Evolutionary conservation across 2,329 filamentous ascomycete species (phyloP), one percentile per base, ranked within the genome.

Genomic region (Fusarium sacchari): DNA sequence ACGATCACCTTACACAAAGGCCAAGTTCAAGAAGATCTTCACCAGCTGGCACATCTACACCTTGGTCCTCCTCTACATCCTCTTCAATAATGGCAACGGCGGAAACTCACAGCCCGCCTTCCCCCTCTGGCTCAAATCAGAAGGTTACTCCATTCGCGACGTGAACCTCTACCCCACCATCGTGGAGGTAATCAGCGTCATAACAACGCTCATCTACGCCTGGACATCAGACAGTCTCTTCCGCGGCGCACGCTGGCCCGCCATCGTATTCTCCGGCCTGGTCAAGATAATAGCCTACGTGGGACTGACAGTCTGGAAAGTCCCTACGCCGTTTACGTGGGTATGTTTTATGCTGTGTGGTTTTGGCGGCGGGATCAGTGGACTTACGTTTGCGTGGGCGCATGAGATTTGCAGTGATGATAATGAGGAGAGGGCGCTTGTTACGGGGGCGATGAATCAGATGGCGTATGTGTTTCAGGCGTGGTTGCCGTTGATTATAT

Each of bases 401-500:
- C 84, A 87, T 64, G 86, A 88, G 77, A 86, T 87, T 34, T 87
- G 85, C 70, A 82, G 80, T 42, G 84, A 82, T 17, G 85, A 87
- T 60, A 87, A 90, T 59, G 91, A 93, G 76, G 91, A 93, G 81
- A 83, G 91, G 15, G 91, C 91, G 0, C 82, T 94, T 7, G 90
- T 93, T 0, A 87, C 91, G 1, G 91, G 85, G 0, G 82, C 85
- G n/a, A 93, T 93, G 90, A 93, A 93, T 64, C 87, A 91, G 77
- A 87, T 93, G 82, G 91, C 91, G 0, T 93, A 93, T 66, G 90
- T 93, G 3, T 81, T 94, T 50, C 90, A 93, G 76, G 90, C 91
- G 0, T 94, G 92, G 92, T 78, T 94, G 44, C 92, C 92, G 10
- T 83, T 92, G 28, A 77, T 92, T 14, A 86, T 92, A 4, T 93